Conservation (phyloP, 2,329 filamentous ascomycete genomes). For the Mycosphaerelloides madeirae region DNA sequence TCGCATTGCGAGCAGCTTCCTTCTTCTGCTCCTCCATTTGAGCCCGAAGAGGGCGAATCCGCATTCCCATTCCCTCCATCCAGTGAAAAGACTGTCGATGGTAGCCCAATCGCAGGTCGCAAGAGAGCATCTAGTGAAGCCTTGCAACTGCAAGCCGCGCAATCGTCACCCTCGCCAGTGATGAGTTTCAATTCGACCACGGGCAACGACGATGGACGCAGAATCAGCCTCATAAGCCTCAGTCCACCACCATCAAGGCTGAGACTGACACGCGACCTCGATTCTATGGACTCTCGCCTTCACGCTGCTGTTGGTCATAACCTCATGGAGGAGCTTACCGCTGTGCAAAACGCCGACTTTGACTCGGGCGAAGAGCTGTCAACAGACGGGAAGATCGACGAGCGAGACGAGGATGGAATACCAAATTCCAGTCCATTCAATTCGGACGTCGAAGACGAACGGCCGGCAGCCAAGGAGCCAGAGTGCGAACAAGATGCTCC, state of each 20-base stretch:
- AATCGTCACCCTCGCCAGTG: neutral
- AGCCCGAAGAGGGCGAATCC: constrained; percentile 15
- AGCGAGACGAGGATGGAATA: too few species aligned
- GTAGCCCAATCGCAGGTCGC: neutral
- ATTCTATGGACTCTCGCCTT: constrained; percentile 20
- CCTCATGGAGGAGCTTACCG: constrained; percentile 32
- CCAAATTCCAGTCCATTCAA: constrained; percentile 1
- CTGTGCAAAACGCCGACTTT: constrained; percentile 8
- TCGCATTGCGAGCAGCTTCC: constrained; percentile 24
- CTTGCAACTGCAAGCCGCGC: neutral
- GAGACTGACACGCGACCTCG: neutral
- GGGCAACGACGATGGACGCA: neutral
- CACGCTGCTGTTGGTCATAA: constrained; percentile 24
- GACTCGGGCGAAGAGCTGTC: neutral
- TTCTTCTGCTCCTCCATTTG: constrained; percentile 26
- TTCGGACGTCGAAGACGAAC: neutral
- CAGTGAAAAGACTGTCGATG: neutral
- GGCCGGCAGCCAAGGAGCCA: neutral
- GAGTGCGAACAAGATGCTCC: neutral
- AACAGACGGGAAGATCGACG: too few species aligned
- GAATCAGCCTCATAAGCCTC: neutral
- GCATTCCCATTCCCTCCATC: constrained; percentile 5
- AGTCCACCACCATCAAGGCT: neutral
- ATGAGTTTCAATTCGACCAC: neutral
- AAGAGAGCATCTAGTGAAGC: constrained; percentile 4